Evolutionary conservation across 331 rosid species (phyloP).

Genomic region (Quercus phellos): DNA sequence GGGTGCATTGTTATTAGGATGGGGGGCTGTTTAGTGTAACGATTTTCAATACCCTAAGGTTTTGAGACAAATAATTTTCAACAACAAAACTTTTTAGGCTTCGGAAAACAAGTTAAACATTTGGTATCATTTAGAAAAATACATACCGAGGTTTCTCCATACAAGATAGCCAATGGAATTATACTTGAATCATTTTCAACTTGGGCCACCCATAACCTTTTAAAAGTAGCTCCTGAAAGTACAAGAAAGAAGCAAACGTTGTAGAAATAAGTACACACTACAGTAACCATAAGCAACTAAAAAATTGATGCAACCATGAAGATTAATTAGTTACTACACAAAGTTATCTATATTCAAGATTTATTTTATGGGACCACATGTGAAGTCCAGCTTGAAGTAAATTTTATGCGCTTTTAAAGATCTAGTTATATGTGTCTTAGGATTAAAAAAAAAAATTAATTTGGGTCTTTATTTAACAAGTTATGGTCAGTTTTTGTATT

Average conservation of each 20-base stretch:
- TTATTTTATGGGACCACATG: no score
- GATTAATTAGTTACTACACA: no score
- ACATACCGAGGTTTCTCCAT: constrained; percentile 47
- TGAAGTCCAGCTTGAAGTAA: not conserved
- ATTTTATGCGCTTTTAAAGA: no score
- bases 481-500: no score
- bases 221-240: constrained; percentile 48
- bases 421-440: no score
- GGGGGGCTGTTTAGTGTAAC: no score
- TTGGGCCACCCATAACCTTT: constrained; percentile 73
- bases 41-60: not conserved
- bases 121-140: not conserved
- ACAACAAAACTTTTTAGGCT: not conserved
- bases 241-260: constrained; percentile 15
- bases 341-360: no score
- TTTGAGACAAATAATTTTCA: not conserved
- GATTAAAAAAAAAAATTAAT: no score
- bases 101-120: not conserved
- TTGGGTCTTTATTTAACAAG: no score
- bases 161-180: constrained; percentile 66
- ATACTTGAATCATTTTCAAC: constrained; percentile 34
- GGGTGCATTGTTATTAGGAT: no score
- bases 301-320: not conserved
- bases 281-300: not conserved
- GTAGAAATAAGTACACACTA: not conserved